Evolutionary conservation across 75 land plant species (phyloP).

Genomic region (Isoetes taiwanensis): DNA sequence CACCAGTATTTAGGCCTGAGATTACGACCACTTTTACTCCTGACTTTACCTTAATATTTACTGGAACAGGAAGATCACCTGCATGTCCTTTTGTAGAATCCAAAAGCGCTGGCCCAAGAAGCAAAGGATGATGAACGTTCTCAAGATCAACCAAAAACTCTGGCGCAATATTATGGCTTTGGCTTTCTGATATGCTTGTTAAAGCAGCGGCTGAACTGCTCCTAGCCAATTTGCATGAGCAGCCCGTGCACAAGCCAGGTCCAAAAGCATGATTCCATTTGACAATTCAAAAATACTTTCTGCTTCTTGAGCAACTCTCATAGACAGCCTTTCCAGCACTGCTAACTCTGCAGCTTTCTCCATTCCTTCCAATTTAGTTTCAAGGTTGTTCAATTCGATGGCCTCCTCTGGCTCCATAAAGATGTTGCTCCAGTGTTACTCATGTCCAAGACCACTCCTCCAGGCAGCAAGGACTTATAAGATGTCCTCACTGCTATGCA

Average conservation of each 20-base stretch:
- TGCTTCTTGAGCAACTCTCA: conserved; percentile 33
- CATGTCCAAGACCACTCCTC: conserved; percentile 49
- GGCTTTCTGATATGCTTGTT: too few species aligned
- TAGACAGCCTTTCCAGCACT: conserved; percentile 44
- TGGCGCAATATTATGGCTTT: background rate
- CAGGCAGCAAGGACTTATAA: conserved; percentile 53
- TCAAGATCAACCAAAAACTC: background rate
- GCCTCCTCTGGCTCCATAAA: conserved; percentile 82
- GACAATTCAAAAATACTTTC: conserved; percentile 32
- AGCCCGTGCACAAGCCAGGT: conserved; percentile 85
- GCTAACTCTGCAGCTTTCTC: conserved; percentile 67
- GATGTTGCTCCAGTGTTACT: conserved; percentile 88
- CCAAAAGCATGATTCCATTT: conserved; percentile 45
- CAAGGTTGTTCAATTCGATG: conserved; percentile 69
- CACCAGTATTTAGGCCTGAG: conserved; percentile 93
- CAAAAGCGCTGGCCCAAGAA: background rate
- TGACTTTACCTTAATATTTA: conserved; percentile 53
- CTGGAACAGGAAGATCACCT: conserved; percentile 65
- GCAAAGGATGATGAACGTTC: conserved; percentile 2
- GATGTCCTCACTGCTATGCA: conserved; percentile 74
- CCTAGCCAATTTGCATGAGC: conserved; percentile 55
- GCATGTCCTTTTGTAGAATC: background rate
- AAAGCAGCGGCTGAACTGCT: conserved; percentile 57
- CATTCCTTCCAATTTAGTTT: conserved; percentile 48
- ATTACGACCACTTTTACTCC: conserved; percentile 61